Base-by-base conservation (phyloP, 1,284 basidiomycete species). In the Ceratobasidium sp. region DNA sequence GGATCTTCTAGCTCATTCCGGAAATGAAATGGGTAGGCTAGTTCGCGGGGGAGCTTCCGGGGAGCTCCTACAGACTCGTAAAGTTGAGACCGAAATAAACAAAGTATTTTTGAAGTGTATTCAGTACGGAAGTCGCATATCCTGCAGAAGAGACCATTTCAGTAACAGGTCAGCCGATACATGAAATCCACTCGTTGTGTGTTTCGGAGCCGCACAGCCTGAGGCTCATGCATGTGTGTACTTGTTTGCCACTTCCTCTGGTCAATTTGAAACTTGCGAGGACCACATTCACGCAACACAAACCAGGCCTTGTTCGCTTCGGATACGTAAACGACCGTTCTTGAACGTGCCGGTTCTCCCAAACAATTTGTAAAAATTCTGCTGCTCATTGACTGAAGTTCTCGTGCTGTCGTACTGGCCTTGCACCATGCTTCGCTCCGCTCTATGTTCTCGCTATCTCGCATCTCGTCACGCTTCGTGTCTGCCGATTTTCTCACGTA, bases 391-490 rank as follows among this genome's bases (percentile, higher is more conserved):
- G 49, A 51, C n/a, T 51, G 17, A 51, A 51, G n/a, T n/a, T 15
- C 49, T 62, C 40, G 34, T 62, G 37, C 8, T 44, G 19, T n/a
- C 19, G 29, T 65, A 19, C 64, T 51, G 64, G 1, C n/a, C n/a
- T 44, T 19, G 17, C 5, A 64, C 25, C 9, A 66, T 66, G 64
- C 46, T 51, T 51, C 46, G 64, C 44, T 37, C 64, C 13, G 64
- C 44, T 43, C 25, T 34, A 11, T 43, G 29, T 32, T 51, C 46
- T 32, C 64, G 46, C n/a, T 51, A 19, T 34, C 19, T 34, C 46
- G 11, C 59, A 15, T 32, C 32, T 49, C 44, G 64, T 51, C 54
- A 22, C 32, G 13, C 52, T 44, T 29, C 29, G 29, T 57, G 29
- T 29, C 19, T 57, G 34, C 44, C 7, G 15, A 25, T 25, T 6